These are phyloP conservation scores for Rosa rugosa DNA, from an alignment of 306 rosid genomes.

Conservation along the genomic window DNA sequence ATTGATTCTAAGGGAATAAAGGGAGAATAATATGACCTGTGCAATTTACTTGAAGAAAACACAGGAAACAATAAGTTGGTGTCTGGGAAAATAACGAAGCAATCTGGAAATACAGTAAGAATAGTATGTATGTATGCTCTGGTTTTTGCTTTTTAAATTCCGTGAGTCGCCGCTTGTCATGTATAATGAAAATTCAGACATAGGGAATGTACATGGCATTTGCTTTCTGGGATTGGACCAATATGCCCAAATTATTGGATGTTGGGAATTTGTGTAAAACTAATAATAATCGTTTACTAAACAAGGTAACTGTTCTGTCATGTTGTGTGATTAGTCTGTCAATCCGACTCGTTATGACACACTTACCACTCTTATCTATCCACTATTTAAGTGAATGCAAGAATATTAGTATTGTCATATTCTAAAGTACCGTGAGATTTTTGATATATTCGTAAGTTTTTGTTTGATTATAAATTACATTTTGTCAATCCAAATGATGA, in stretches of 20 bases:
- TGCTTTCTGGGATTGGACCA: constrained; percentile 16
- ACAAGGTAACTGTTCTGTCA: not conserved
- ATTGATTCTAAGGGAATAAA: constrained; percentile 30
- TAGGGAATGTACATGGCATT: no score
- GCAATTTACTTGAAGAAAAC: not conserved
- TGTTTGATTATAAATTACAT: no score
- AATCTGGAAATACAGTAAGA: not conserved
- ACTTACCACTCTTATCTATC: no score
- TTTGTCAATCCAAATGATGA: no score
- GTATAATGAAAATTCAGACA: not conserved
- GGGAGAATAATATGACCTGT: constrained; percentile 4
- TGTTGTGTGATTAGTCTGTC: not conserved
- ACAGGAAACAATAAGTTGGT: not conserved
- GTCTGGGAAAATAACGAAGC: not conserved
- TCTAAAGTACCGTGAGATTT: no score
- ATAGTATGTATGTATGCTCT: not conserved
- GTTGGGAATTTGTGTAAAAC: not conserved
- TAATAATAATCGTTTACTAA: not conserved
- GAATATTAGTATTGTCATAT: no score
- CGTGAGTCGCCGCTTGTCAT: constrained; percentile 27
- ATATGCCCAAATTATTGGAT: constrained; percentile 3
- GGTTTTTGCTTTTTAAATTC: constrained; percentile 9
- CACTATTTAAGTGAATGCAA: no score
- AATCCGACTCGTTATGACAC: no score
- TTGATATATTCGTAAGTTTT: no score